Evolutionary conservation across 495 filamentous ascomycete genomes (phyloP).

Genomic region (Choiromyces venosus): DNA sequence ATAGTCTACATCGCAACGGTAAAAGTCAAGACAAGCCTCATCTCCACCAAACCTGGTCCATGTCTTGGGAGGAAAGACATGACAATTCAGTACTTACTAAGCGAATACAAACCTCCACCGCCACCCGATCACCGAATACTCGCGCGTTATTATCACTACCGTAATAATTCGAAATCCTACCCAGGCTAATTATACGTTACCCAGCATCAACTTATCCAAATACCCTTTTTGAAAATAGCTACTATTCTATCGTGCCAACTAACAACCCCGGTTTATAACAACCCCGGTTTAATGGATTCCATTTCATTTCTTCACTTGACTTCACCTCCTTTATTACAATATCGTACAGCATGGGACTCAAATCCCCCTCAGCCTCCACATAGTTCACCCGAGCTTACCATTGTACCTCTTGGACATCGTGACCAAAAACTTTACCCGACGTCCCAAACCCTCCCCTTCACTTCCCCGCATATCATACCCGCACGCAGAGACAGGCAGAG

Average conservation of each 20-base stretch:
- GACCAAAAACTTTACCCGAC: not conserved
- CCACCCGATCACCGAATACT: not conserved
- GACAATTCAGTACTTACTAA: not conserved
- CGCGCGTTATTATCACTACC: not conserved
- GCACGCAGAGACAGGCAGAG: too few species aligned
- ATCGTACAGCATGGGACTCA: not conserved
- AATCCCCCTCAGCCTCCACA: not conserved
- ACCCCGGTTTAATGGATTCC: too few species aligned
- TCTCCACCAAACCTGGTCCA: too few species aligned
- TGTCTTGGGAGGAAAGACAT: not conserved
- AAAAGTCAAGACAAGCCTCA: too few species aligned
- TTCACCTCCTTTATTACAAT: not conserved
- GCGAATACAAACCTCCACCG: not conserved
- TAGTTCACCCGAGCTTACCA: too few species aligned
- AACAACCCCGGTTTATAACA: too few species aligned
- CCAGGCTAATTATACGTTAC: too few species aligned
- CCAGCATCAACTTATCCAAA: too few species aligned
- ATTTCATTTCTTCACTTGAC: not conserved
- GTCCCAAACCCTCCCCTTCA: not conserved
- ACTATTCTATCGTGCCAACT: too few species aligned
- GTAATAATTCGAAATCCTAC: not conserved
- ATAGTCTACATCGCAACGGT: too few species aligned
- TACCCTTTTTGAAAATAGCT: too few species aligned
- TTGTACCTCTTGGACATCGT: not conserved
- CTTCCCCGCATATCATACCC: too few species aligned